These are phyloP conservation scores for Akanthomyces muscarius DNA, from an alignment of 2,329 filamentous ascomycete genomes.

Conservation along the genomic window DNA sequence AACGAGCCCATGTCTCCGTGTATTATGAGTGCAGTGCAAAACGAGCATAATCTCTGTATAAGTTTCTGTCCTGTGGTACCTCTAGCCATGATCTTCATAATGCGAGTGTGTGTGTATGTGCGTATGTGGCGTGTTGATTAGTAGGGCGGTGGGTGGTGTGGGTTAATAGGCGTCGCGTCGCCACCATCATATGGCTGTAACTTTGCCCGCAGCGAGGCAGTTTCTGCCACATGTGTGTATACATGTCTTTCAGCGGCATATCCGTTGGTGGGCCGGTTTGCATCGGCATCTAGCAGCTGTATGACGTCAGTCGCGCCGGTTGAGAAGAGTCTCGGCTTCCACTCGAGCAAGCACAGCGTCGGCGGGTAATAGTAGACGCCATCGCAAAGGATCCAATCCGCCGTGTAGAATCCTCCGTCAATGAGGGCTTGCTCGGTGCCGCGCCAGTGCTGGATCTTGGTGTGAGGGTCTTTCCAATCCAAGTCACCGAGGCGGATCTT, in stretches of 20 bases:
- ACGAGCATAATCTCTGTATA: neutral
- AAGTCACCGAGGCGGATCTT: constrained; percentile 68
- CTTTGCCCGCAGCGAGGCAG: neutral
- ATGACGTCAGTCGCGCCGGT: constrained; percentile 22
- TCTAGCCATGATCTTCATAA: neutral
- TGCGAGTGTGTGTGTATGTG: neutral
- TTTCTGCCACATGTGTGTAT: neutral
- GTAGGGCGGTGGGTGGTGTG: constrained; percentile 1
- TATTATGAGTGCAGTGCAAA: neutral
- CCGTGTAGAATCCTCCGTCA: constrained; percentile 65
- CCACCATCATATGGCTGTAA: neutral
- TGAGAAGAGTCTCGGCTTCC: constrained; percentile 19
- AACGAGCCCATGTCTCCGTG: neutral
- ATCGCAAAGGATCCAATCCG: constrained; percentile 34
- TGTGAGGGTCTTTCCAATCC: constrained; percentile 66
- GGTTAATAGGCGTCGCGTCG: neutral
- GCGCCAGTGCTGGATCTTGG: constrained; percentile 68
- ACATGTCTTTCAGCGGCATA: neutral
- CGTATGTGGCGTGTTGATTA: neutral
- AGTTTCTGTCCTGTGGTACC: constrained; percentile 2
- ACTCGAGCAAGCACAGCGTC: constrained; percentile 34
- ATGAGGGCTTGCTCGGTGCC: constrained; percentile 59
- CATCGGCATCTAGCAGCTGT: constrained; percentile 19
- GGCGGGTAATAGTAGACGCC: constrained; percentile 33
- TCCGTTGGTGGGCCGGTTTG: neutral